Base-by-base conservation (phyloP, 345 rosid genomes). In the Lepidium africanum region DNA sequence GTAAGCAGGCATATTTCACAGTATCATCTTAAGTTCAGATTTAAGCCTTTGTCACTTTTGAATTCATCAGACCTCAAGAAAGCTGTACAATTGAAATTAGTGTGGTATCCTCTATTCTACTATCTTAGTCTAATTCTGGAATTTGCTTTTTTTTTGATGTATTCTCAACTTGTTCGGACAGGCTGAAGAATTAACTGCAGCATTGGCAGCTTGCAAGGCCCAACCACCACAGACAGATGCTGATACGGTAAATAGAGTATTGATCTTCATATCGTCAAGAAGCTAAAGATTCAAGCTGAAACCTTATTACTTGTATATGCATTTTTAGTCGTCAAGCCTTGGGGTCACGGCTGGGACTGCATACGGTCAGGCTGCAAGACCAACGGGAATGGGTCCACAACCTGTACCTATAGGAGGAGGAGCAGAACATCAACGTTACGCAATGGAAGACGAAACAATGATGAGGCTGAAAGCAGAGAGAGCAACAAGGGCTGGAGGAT, bases 131-230 rank as follows among this genome's bases (percentile, higher is more conserved):
- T 72, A 7, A 58, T 19, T 23, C 15, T 43, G 9, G 13, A 10
- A 13, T 54, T 36, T 27, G 41, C 13, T 27, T 16, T 30, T 27
- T 16, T 30, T 37, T 64, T 43, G 35, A 12, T 54, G 42, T 49
- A 10, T 40, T 11, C 37, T 9, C n/a, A 40, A 6, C 55, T 5
- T 71, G 65, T 43, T 16, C 15, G 72, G 16, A 61, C 84, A 95
- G 99, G 99, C 97, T 72, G 98, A 91, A 84, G 96, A 91, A 63
- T 70, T 87, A 27, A 87, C 91, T 62, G 86, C 87, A 32, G 96
- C 97, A 30, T 65, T 86, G 77, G 89, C 89, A 51, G 96, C 96
- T 73, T 80, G 93, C 81, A 95, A 87, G 80, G 91, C 82, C 25
- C 71, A 53, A 39, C 83, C 81, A 5, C 62, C 57, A 30, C 90